Evolutionary conservation across 306 rosid species (phyloP), one percentile per base, ranked within the genome.

Genomic region (Cucumis sativus): DNA sequence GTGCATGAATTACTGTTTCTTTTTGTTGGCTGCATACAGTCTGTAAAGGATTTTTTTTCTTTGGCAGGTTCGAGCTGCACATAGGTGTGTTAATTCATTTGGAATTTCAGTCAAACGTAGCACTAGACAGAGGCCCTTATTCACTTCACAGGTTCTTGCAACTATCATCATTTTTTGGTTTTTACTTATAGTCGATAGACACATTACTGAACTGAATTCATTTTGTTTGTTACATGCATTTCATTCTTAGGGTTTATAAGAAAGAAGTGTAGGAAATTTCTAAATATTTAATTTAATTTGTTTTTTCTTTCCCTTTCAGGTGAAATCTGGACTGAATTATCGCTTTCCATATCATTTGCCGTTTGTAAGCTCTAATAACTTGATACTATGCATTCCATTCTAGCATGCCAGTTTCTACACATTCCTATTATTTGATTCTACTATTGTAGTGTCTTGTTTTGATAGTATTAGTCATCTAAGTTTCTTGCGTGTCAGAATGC

Each of bases 131-230:
- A 82, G 80, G 83, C 82, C 82, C 60, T 90, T 81, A 35, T 86
- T 88, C 79, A 77, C 89, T 75, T 87, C 92, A 49, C 88, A 89
- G 90, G 97, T 95, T 73, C 79, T 76, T 51, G 67, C 72, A 43
- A 70, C 59, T 23, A 6, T 68, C 47, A 75, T 75, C n/a, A 9
- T 52, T 66, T 64, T 58, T 59, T 20, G 16, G 30, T 33, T 33
- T 43, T 28, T 70, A 13, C 15, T 39, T 43, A 25, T 49, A 14
- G 7, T 45, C 21, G 20, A 20, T 52, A 21, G 3, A 7, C 23
- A 7, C 1, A 3, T 60, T 21, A 10, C 10, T 10, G 16, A 25
- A 45, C 10, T 28, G 40, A 45, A 20, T 20, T 25, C 41, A 21
- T 40, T 47, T 52, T 18, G 51, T 55, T 33, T 20, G 4, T 10